A percentile compares a stretch with the other conserved stretches of the same genome.
phyloP scores from a whole-genome alignment of 345 rosid species.

The Eucalyptus pauciflora region DNA sequence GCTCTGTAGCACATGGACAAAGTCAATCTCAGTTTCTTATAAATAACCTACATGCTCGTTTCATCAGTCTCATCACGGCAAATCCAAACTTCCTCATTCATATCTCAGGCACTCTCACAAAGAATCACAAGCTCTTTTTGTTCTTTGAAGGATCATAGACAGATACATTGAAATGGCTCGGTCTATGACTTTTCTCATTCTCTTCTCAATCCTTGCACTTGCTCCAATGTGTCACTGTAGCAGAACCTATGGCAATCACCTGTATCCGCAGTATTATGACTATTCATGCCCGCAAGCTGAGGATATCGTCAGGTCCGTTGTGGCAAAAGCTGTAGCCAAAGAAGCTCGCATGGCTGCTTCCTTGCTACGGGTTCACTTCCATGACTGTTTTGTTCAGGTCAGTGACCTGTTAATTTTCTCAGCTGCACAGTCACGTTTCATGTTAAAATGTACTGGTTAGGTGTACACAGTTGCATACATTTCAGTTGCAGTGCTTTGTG shows the following conservation, averaged over 20 bases:
- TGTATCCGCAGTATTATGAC: slow-evolving; percentile 42
- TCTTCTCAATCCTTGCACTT: slow-evolving; percentile 19
- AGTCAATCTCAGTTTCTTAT: neutral
- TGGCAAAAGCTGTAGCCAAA: slow-evolving; percentile 48
- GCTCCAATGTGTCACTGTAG: slow-evolving; percentile 19
- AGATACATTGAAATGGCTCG: neutral
- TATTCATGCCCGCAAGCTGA: slow-evolving; percentile 47
- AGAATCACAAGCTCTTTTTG: neutral
- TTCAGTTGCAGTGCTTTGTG: neutral
- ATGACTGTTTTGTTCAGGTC: slow-evolving; percentile 85
- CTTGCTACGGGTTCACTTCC: slow-evolving; percentile 68
- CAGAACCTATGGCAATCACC: slow-evolving; percentile 11
- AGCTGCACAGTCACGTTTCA: neutral
- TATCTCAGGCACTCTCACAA: neutral
- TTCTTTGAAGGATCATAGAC: neutral
- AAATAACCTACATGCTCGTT: neutral
- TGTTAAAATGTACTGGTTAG: neutral
- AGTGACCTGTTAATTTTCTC: neutral
- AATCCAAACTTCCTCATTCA: neutral
- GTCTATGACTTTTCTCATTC: neutral
- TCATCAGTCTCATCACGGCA: neutral
- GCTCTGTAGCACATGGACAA: neutral
- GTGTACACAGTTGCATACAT: neutral
- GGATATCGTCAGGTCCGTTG: slow-evolving; percentile 34
- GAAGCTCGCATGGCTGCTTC: slow-evolving; percentile 84